Evolutionary conservation across 345 rosid species (phyloP).

Genomic region (Luvunga scandens): DNA sequence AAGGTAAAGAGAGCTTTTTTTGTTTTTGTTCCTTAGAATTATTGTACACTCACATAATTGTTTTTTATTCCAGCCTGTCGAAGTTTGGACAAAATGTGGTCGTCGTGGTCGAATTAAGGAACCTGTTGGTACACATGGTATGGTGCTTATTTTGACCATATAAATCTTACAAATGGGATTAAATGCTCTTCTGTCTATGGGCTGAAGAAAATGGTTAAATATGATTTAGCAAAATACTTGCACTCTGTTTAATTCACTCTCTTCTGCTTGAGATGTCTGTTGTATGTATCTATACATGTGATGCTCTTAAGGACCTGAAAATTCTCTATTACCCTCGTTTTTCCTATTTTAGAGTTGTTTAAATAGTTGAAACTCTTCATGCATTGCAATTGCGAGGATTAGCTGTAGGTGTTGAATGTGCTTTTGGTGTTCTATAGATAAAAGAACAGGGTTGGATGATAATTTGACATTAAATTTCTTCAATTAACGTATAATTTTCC

Average conservation of each 20-base stretch:
- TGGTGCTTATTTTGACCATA: conserved; percentile 14
- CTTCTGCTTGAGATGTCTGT: not conserved
- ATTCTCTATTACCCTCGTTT: too few relatives aligned
- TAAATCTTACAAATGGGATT: not conserved
- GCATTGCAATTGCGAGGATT: not conserved
- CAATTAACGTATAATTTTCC: not conserved
- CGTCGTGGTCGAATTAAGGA: conserved; percentile 90
- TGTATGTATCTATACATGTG: not conserved
- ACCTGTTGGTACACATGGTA: conserved; percentile 96
- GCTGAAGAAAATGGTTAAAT: not conserved
- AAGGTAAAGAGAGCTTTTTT: conserved; percentile 48
- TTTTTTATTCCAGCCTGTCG: conserved; percentile 68
- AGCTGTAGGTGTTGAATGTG: not conserved
- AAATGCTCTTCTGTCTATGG: not conserved
- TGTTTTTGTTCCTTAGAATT: not conserved
- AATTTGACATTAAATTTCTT: not conserved
- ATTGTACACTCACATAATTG: not conserved
- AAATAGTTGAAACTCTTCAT: too few relatives aligned
- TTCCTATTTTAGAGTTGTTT: too few relatives aligned
- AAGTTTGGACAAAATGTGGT: conserved; percentile 83
- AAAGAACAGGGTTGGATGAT: not conserved
- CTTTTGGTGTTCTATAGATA: not conserved
- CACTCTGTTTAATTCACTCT: not conserved
- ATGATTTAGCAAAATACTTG: not conserved
- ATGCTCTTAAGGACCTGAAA: not conserved